Percentiles rank a stretch among this genome's conserved stretches.
phyloP scores from a whole-genome alignment of 1,284 basidiomycete species.

The Cryptococcus hybrid region DNA sequence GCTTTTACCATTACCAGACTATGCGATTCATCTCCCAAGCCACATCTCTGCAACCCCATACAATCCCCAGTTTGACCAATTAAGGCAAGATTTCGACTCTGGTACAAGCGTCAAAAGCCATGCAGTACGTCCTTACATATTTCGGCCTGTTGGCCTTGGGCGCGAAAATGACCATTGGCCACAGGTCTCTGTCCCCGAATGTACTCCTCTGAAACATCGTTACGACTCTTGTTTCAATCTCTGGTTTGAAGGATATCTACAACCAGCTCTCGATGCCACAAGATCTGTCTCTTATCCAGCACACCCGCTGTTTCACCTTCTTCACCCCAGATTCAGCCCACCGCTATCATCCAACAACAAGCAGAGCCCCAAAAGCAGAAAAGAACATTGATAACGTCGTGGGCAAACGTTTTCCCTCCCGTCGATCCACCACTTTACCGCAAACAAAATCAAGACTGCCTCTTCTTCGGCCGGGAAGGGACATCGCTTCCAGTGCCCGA shows the following conservation, averaged over 20 bases:
- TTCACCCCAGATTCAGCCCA: neutral
- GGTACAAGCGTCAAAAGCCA: neutral
- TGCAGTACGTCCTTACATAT: neutral
- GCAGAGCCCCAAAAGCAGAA: neutral
- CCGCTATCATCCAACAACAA: neutral
- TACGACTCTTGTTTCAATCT: conserved; percentile 95
- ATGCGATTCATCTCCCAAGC: too few species aligned
- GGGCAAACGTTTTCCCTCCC: conserved; percentile 12
- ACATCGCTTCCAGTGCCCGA: conserved; percentile 4
- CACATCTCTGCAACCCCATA: too few species aligned
- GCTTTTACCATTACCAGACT: too few species aligned
- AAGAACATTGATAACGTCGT: conserved; percentile 21
- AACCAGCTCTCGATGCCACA: conserved; percentile 55
- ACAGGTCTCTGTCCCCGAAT: conserved; percentile 63
- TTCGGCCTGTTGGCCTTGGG: neutral
- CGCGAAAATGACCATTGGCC: neutral
- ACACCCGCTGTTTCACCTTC: neutral
- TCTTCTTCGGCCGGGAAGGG: conserved; percentile 12
- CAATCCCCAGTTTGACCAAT: too few species aligned
- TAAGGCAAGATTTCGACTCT: too few species aligned
- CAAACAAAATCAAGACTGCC: too few species aligned
- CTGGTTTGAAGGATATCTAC: conserved; percentile 94
- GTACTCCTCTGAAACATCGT: conserved; percentile 82
- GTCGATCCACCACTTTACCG: too few species aligned
- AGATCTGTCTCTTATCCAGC: neutral